These are phyloP conservation scores for Talaromyces rugulosus DNA, from an alignment of 2,329 filamentous ascomycete species.

Conservation along the genomic window DNA sequence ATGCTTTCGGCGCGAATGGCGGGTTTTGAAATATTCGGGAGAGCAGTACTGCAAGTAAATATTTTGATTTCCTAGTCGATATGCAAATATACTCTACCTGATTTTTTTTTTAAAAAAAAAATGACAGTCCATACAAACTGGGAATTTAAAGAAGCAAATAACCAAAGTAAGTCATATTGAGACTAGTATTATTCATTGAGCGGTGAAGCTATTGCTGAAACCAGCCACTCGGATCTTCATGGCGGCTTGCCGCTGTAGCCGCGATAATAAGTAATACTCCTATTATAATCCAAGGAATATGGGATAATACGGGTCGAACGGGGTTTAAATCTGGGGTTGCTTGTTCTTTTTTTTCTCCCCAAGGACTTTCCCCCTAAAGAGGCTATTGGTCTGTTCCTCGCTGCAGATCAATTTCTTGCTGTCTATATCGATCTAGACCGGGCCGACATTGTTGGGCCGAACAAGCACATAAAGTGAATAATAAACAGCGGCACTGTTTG, in stretches of 20 bases:
- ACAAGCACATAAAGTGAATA: not conserved
- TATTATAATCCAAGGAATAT: not conserved
- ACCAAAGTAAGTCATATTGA: not conserved
- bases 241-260: slow-evolving; percentile 9
- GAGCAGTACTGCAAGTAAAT: not conserved
- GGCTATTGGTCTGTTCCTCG: not conserved
- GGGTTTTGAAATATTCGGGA: not conserved
- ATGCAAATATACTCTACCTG: not conserved
- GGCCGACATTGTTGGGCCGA: not conserved
- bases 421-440: not conserved
- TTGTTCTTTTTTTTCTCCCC: not conserved
- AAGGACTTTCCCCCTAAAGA: no score
- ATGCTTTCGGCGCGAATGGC: not conserved
- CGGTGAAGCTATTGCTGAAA: not conserved
- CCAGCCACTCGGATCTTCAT: not conserved
- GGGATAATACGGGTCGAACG: not conserved
- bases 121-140: not conserved
- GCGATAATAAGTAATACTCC: not conserved
- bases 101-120: not conserved
- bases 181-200: not conserved
- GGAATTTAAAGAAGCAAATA: not conserved
- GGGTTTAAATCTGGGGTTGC: not conserved
- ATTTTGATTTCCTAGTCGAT: not conserved
- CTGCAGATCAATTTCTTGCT: not conserved
- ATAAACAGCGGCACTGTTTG: not conserved